These are phyloP conservation scores for Lactarius pseudohatsudake DNA, from an alignment of 768 basidiomycete species.

Conservation along the genomic window DNA sequence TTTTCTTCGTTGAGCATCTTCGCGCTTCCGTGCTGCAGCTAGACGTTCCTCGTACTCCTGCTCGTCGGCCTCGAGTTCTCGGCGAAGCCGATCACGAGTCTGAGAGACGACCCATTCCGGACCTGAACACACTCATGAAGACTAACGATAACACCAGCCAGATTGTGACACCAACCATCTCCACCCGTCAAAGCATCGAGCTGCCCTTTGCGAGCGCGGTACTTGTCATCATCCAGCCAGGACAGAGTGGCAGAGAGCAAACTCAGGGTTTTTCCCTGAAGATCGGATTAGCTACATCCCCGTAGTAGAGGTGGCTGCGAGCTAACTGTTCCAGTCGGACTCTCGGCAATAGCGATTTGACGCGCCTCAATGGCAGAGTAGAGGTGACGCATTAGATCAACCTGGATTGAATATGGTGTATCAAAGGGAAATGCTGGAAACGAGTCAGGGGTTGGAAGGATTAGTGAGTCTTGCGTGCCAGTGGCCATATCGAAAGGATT, in stretches of 20 bases:
- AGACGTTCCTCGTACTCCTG: constrained; percentile 62
- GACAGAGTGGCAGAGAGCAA: constrained; percentile 73
- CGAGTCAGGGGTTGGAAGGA: constrained; percentile 57
- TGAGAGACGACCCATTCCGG: constrained; percentile 79
- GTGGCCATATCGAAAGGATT: background rate
- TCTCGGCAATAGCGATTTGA: constrained; percentile 81
- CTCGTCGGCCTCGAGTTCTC: constrained; percentile 69
- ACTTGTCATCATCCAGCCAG: constrained; percentile 71
- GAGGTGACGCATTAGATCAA: constrained; percentile 83
- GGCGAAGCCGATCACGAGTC: constrained; percentile 59
- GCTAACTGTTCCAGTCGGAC: constrained; percentile 84
- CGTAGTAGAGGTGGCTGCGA: background rate
- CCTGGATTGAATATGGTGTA: constrained; percentile 81
- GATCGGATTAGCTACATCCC: background rate
- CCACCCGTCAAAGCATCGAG: constrained; percentile 41
- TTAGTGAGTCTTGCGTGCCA: constrained; percentile 26
- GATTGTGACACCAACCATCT: constrained; percentile 35
- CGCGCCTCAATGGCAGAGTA: constrained; percentile 74
- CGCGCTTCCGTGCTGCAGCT: constrained; percentile 58
- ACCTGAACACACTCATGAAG: constrained; percentile 37
- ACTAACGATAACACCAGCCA: background rate
- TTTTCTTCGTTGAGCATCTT: constrained; percentile 53
- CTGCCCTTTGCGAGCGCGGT: constrained; percentile 66
- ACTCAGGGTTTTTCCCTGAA: constrained; percentile 83
- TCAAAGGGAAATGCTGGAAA: constrained; percentile 86